Base-by-base conservation (phyloP, 2,329 filamentous ascomycete species). In the Keithomyces neogunnii region DNA sequence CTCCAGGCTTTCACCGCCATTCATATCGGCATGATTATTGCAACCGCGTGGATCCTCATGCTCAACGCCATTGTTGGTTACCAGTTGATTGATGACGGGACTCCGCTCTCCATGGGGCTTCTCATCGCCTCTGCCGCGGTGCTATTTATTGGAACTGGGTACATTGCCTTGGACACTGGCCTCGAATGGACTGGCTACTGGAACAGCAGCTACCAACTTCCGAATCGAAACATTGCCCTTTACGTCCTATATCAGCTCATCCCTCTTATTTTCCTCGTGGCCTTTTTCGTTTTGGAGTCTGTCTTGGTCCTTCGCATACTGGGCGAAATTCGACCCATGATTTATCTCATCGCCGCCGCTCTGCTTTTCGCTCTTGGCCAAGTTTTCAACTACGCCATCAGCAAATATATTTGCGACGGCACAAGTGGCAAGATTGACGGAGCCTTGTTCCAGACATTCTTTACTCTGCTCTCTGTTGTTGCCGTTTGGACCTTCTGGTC, bases 401-500 rank as follows among this genome's bases (percentile, higher is more conserved):
- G 91, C 74, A 80, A 85, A 11, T 86, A 96, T 66, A 89, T 99
- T 55, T 99, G 93, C 75, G 77, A 84, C 28, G 89, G 89, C 44
- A 88, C 90, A 0, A 65, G 75, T 42, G 89, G 90, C 58, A 90
- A 88, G 67, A 95, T 99, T 63, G 92, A 99, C 64, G 93, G 93
- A 47, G 83, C 92, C 5, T 71, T 99, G 1, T 99, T 99, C 68
- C 82, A 96, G 68, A 95, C 91, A 0, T 73, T 97, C 5, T 97
- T 99, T 72, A 97, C 91, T 0, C 75, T 96, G 1, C 72, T 92
- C 10, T 78, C 91, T 0, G 89, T 99, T 4, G 77, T 89, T 19
- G 82, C 82, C 70, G 73, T 96, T 57, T 99, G 93, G 91, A 69
- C 88, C 52, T 99, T 99, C 76, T 99, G 93, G 93, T 95, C 90